Conservation (phyloP, 2,329 filamentous ascomycete genomes). For the Exophiala oligosperma region DNA sequence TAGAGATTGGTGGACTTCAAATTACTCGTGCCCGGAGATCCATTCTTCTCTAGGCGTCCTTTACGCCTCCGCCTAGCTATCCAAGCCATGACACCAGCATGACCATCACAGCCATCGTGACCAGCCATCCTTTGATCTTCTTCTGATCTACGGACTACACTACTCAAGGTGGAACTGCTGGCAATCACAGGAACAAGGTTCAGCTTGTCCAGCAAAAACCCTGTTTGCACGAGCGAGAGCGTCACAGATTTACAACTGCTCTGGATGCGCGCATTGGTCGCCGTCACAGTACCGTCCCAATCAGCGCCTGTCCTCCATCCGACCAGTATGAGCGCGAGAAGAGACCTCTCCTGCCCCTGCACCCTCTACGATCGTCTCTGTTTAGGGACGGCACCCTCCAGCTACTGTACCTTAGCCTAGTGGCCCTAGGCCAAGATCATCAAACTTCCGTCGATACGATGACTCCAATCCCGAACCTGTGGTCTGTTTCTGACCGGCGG, state of each 20-base stretch:
- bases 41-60: not conserved
- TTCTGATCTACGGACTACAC: not conserved
- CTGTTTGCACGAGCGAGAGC: conserved; percentile 7
- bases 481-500: not conserved
- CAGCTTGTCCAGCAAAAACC: conserved; percentile 3
- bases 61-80: not conserved
- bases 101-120: too few species aligned
- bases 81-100: not conserved
- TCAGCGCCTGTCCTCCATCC: conserved; percentile 8
- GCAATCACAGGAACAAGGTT: conserved; percentile 5
- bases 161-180: not conserved
- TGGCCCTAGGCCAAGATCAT: not conserved
- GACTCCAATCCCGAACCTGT: not conserved
- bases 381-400: not conserved
- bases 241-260: conserved; percentile 16
- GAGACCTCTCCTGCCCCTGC: not conserved
- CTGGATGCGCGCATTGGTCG: conserved; percentile 21
- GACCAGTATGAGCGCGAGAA: conserved; percentile 13
- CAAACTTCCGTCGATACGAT: not conserved
- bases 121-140: too few species aligned
- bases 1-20: not conserved
- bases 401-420: not conserved
- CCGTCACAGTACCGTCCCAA: conserved; percentile 12
- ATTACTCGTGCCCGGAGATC: not conserved
- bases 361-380: not conserved